phyloP scores from a whole-genome alignment of 768 basidiomycete species.

The Dioszegia hungarica region DNA sequence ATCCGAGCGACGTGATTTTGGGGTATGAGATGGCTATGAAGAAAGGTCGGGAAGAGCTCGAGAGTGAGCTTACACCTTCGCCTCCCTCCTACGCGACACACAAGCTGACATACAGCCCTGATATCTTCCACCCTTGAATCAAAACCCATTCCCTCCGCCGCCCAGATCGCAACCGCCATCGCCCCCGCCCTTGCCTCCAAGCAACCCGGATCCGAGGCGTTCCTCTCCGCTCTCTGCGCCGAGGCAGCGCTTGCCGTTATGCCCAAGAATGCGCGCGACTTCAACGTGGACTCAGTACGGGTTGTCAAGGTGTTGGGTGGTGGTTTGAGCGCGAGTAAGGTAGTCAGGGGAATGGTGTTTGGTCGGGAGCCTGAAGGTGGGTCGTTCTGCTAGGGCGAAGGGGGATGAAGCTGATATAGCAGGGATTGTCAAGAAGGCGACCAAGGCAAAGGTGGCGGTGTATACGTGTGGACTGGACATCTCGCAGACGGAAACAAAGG shows the following conservation, averaged over 20 bases:
- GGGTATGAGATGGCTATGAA: constrained; percentile 87
- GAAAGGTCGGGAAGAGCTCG: constrained; percentile 80
- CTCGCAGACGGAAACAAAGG: constrained; percentile 97
- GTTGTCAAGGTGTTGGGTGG: constrained; percentile 99
- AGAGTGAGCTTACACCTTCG: constrained; percentile 61
- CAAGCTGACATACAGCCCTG: constrained; percentile 20
- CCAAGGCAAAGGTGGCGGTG: constrained; percentile 86
- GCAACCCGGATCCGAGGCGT: constrained; percentile 90
- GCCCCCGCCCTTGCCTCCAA: constrained; percentile 93
- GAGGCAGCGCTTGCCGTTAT: constrained; percentile 90
- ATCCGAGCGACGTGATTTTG: constrained; percentile 90
- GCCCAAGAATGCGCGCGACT: constrained; percentile 70
- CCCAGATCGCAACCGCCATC: constrained; percentile 65
- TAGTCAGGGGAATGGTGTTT: constrained; percentile 97
- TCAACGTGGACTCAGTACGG: constrained; percentile 96
- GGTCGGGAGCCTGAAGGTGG: constrained; percentile 89
- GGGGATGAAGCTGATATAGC: background rate
- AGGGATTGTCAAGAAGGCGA: constrained; percentile 78
- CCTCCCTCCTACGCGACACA: too few relatives aligned
- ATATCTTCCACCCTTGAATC: constrained; percentile 19
- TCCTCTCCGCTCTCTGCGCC: constrained; percentile 74
- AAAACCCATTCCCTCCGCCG: constrained; percentile 65
- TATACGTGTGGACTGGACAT: constrained; percentile 90
- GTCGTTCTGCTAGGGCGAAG: constrained; percentile 14
- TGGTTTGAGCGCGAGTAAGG: constrained; percentile 71